These are phyloP conservation scores for Citrus sp. DNA, from an alignment of 345 rosid species.

Conservation along the genomic window DNA sequence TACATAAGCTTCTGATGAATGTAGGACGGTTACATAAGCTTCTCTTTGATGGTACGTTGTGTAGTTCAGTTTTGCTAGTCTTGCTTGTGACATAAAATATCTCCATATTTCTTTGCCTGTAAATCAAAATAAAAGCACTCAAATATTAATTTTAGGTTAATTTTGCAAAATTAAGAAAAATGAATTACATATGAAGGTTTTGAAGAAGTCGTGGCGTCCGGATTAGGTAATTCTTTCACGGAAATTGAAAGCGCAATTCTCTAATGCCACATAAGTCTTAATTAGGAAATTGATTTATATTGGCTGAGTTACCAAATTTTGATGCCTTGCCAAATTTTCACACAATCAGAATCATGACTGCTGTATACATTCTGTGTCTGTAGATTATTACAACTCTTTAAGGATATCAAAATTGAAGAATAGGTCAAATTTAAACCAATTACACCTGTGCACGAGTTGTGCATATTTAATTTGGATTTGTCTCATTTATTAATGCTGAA, in stretches of 20 bases:
- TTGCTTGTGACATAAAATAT: neutral
- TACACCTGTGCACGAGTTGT: neutral
- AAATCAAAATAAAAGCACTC: neutral
- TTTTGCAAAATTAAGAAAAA: neutral
- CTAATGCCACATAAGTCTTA: neutral
- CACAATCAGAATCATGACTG: neutral
- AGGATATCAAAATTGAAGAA: neutral
- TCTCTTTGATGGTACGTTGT: slow-evolving; percentile 14
- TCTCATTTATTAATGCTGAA: neutral
- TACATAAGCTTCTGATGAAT: slow-evolving; percentile 81
- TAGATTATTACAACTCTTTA: neutral
- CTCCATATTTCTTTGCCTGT: slow-evolving; percentile 33
- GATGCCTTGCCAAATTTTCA: neutral
- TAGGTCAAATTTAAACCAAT: neutral
- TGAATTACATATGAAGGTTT: no score
- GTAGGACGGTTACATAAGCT: slow-evolving; percentile 84
- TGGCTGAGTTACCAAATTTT: neutral
- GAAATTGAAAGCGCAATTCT: neutral
- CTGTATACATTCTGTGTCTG: neutral
- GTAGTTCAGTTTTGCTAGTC: neutral
- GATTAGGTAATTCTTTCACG: no score
- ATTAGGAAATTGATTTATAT: neutral
- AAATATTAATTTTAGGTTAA: neutral
- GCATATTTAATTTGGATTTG: neutral
- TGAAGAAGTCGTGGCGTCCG: no score